Conservation (phyloP, 1,284 basidiomycete species). For the Boletus semigastroideus region DNA sequence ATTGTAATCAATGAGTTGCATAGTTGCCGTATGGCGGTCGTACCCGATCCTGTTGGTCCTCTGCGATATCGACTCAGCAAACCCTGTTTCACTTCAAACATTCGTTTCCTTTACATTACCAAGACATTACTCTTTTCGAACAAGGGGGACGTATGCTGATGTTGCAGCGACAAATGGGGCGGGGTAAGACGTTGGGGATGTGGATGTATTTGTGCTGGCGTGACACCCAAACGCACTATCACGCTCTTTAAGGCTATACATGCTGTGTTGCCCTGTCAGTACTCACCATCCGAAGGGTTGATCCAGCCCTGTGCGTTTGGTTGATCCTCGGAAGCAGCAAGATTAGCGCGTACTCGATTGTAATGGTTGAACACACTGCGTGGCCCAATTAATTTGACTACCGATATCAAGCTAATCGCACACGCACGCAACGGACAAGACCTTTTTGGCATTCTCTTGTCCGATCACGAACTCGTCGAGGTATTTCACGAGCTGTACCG, state of each 20-base stretch:
- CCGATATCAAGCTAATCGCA: conserved; percentile 14
- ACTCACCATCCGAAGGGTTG: conserved; percentile 37
- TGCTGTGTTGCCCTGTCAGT: neutral
- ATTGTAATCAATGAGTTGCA: conserved; percentile 8
- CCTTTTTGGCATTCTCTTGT: conserved; percentile 90
- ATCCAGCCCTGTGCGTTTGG: conserved; percentile 35
- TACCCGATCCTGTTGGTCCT: conserved; percentile 82
- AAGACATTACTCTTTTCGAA: conserved; percentile 95
- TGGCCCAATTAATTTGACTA: conserved; percentile 2
- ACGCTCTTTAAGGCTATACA: neutral
- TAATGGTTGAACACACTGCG: conserved; percentile 90
- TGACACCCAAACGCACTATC: conserved; percentile 40
- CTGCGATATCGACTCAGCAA: conserved; percentile 38
- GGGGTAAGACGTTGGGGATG: conserved; percentile 40
- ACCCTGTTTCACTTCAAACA: neutral
- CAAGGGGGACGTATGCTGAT: conserved; percentile 48
- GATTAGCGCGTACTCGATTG: conserved; percentile 72
- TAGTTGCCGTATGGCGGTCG: neutral
- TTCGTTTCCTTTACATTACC: conserved; percentile 53
- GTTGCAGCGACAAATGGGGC: conserved; percentile 41
- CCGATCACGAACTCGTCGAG: conserved; percentile 91
- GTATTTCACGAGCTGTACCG: conserved; percentile 74
- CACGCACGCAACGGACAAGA: conserved; percentile 85
- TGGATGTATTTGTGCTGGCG: conserved; percentile 59
- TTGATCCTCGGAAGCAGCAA: conserved; percentile 49